A percentile compares a stretch with the other conserved stretches of the same genome.
phyloP scores from a whole-genome alignment of 352 stramenopile genomes.

The Globisporangium okanoganense region DNA sequence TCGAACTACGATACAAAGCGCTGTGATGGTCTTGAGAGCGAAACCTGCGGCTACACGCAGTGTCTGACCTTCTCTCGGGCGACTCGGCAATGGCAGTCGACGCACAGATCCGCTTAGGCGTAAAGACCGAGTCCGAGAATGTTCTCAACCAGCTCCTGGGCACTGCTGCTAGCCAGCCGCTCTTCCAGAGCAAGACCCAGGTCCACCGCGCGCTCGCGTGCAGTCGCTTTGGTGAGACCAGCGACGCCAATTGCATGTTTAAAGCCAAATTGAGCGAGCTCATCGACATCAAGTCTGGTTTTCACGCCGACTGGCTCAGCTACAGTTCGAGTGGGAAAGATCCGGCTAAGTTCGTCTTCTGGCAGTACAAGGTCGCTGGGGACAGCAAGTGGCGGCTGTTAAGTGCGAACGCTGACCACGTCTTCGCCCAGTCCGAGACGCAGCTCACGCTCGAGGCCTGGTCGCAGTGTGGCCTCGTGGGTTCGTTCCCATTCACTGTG shows the following conservation, averaged over 20 bases:
- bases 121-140: constrained; percentile 9
- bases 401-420: constrained; percentile 5
- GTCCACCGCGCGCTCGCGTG: constrained; percentile 19
- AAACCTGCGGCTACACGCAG: constrained; percentile 13
- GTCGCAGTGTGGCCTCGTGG: constrained; percentile 31
- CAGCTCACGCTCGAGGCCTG: constrained; percentile 28
- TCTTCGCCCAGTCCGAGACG: constrained; percentile 12
- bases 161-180: neutral
- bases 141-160: neutral
- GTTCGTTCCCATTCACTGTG: constrained; percentile 28
- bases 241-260: constrained; percentile 5
- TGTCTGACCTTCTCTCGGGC: constrained; percentile 10
- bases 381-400: constrained; percentile 13
- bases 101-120: neutral
- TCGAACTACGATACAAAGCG: constrained; percentile 20
- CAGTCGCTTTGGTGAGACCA: constrained; percentile 6
- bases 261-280: constrained; percentile 3
- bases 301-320: constrained; percentile 3
- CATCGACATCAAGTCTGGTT: constrained; percentile 7
- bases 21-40: constrained; percentile 10
- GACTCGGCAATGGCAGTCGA: neutral
- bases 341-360: constrained; percentile 12
- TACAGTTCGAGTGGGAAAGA: constrained; percentile 9
- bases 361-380: constrained; percentile 17
- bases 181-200: constrained; percentile 12